Evolutionary conservation across 2,329 filamentous ascomycete species (phyloP), one percentile per base, ranked within the genome.

Genomic region (Claviceps humidiphila): DNA sequence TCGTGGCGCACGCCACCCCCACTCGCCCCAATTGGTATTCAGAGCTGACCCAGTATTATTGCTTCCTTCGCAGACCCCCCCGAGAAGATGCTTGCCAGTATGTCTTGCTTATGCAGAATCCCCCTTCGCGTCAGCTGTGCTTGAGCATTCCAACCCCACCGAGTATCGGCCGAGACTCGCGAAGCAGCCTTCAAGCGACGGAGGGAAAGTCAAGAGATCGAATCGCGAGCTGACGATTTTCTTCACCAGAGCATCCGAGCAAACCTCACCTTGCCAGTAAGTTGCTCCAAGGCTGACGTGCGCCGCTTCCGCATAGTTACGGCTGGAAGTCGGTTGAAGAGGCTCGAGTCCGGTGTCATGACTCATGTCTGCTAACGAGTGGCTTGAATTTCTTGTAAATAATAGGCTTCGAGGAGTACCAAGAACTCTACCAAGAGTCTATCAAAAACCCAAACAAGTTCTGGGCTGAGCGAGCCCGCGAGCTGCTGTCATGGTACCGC

Each of bases 361-460:
- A 42, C 55, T 39, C 30, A 34, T 38, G 30, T 3, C 9, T 34
- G 42, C 47, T 43, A 37, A 40, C 38, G 4, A 41, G 8, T 22
- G 30, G 13, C 30, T 34, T 34, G 9, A 34, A 34, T 11, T 11
- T 34, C 30, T 34, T 11, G 3, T 1, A 34, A 50, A 47, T 6
- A 37, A 38, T 54, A 84, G 81, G 72, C 60, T 65, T 85, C 55
- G 80, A 85, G 57, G 78, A 85, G 60, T 86, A 86, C 68, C 76
- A 84, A 64, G 72, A 73, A 63, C 68, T 85, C 53, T 85, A 86
- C 75, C 76, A 83, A 64, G 78, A 98, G 73, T 98, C 93, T 47
- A 96, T 98, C 66, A 84, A 84, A 61, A 76, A 93, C 61, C 91
- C 93, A 49, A 74, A 90, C 58, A 82, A 85, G 68, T 98, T 97